Evolutionary conservation across 2,329 filamentous ascomycete species (phyloP).

Genomic region (Tolypocladium sp.): DNA sequence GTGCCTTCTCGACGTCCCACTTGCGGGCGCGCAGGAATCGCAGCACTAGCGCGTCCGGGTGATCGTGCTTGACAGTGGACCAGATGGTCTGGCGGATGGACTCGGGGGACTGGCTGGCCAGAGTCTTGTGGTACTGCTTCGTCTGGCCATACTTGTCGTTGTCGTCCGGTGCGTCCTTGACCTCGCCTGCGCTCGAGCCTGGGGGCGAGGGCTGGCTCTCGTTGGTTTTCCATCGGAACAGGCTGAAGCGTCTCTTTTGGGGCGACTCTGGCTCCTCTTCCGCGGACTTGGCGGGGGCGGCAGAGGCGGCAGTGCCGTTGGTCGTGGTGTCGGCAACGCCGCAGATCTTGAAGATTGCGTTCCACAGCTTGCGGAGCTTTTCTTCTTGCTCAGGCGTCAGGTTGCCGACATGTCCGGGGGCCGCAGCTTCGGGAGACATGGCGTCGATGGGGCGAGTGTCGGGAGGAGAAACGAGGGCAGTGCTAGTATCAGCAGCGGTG

Average conservation of each 20-base stretch:
- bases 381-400: conserved; percentile 82
- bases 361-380: conserved; percentile 85
- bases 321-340: conserved; percentile 38
- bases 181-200: conserved; percentile 17
- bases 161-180: conserved; percentile 39
- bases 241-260: conserved; percentile 63
- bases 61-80: conserved; percentile 90
- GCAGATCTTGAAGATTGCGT: conserved; percentile 64
- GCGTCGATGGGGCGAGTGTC: conserved; percentile 4
- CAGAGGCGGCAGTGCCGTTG: conserved; percentile 12
- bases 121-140: conserved; percentile 74
- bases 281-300: not conserved
- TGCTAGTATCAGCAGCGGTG: not conserved
- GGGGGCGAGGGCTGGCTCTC: conserved; percentile 27
- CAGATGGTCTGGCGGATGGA: conserved; percentile 75
- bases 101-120: conserved; percentile 69
- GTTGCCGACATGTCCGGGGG: conserved; percentile 71
- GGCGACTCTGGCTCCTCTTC: conserved; percentile 43
- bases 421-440: conserved; percentile 35
- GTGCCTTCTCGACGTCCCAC: conserved; percentile 89
- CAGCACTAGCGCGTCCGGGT: conserved; percentile 77
- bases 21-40: conserved; percentile 84
- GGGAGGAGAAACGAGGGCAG: not conserved
- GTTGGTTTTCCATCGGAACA: conserved; percentile 59
- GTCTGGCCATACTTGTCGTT: conserved; percentile 93